phyloP scores from a whole-genome alignment of 495 filamentous ascomycete species.

The Xylaria palmicola region DNA sequence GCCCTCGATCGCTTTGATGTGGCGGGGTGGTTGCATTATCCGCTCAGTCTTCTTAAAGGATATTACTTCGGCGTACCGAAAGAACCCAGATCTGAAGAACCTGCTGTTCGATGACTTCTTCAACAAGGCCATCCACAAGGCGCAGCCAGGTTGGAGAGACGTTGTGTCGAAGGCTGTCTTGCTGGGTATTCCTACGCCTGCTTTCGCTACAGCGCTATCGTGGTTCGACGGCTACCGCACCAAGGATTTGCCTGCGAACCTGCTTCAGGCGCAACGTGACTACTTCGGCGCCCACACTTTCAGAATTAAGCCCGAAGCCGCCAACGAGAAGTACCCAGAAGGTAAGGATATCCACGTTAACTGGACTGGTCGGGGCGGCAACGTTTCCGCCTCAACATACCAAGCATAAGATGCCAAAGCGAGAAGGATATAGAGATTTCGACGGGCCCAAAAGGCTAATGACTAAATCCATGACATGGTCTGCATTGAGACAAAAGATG shows the following conservation, averaged over 20 bases:
- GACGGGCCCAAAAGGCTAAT: constrained; percentile 20
- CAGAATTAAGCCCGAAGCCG: constrained; percentile 89
- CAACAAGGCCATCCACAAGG: constrained; percentile 96
- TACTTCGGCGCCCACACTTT: constrained; percentile 99
- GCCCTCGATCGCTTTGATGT: constrained; percentile 99
- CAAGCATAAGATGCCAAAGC: constrained; percentile 68
- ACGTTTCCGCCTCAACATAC: constrained; percentile 96
- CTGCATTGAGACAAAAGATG: constrained; percentile 8
- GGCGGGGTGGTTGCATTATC: constrained; percentile 99
- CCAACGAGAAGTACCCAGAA: constrained; percentile 78
- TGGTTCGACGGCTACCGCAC: constrained; percentile 99
- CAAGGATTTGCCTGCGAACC: constrained; percentile 92
- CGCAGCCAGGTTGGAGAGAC: constrained; percentile 94
- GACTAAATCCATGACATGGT: constrained; percentile 20
- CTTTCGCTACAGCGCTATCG: constrained; percentile 91
- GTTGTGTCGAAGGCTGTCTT: constrained; percentile 87
- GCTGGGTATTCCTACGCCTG: constrained; percentile 91
- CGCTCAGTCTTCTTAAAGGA: constrained; percentile 99
- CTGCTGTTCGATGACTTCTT: constrained; percentile 98
- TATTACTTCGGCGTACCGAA: constrained; percentile 95
- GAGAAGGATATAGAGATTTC: neutral
- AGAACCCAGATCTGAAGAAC: constrained; percentile 94
- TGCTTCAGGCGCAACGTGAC: constrained; percentile 97
- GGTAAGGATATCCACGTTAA: constrained; percentile 96
- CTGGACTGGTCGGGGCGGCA: constrained; percentile 97